phyloP scores from a whole-genome alignment of 73 alveolate genomes.

The Paraurostyla sp. region DNA sequence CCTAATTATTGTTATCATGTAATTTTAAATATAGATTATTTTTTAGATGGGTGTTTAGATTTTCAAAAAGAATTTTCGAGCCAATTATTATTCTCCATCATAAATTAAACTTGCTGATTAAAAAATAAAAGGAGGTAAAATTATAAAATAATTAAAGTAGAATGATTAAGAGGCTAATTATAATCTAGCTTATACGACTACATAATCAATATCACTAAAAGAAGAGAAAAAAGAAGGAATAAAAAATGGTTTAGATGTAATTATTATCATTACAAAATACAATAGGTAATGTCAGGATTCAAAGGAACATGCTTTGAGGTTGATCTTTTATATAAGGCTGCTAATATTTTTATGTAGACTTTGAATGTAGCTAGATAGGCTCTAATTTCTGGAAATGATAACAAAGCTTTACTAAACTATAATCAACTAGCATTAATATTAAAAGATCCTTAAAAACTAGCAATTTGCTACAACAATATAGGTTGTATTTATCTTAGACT shows the following conservation, averaged over 20 bases:
- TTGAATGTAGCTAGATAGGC: conserved; percentile 15
- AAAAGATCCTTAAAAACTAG: neutral
- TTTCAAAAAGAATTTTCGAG: too few relatives aligned
- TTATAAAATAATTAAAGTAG: too few relatives aligned
- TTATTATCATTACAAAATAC: neutral
- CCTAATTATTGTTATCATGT: neutral
- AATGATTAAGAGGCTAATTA: too few relatives aligned
- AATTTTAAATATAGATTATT: neutral
- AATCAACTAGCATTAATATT: conserved; percentile 11
- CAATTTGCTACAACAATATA: conserved; percentile 19
- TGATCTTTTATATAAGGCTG: neutral
- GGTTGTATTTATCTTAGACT: conserved; percentile 9
- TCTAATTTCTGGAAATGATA: neutral
- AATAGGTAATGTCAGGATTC: neutral
- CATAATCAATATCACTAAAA: too few relatives aligned
- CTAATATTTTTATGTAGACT: neutral
- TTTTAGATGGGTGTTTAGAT: too few relatives aligned
- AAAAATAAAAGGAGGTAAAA: too few relatives aligned
- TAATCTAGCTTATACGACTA: too few relatives aligned
- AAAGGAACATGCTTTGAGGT: neutral
- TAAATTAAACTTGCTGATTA: too few relatives aligned
- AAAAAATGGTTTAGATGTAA: too few relatives aligned
- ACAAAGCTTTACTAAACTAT: conserved; percentile 18
- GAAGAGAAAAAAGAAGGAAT: too few relatives aligned
- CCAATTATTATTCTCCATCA: too few relatives aligned